Evolutionary conservation across 1,284 basidiomycete species (phyloP), one percentile per base, ranked within the genome.

Genomic region (Tausonia pullulans): DNA sequence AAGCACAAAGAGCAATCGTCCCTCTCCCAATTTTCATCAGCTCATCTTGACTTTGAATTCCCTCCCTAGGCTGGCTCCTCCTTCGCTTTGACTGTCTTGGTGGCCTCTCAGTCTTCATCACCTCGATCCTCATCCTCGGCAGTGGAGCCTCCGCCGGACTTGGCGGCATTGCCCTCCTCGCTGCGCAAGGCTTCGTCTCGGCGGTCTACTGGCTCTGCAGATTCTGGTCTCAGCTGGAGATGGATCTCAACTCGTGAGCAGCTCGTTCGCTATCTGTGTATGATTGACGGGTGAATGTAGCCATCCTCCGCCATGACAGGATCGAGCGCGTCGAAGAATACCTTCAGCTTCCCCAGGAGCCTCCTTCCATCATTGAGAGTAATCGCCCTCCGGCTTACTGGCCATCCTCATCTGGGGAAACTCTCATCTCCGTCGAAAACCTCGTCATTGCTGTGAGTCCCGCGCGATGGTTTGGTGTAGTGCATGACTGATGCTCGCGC

Each of bases 261-360:
- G 27, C 27, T 27, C 27, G 27, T 27, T 27, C 27, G 27, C 27
- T 27, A 27, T 27, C 27, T 27, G 27, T 27, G 27, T 27, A 27
- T 27, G 2, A 27, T 27, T 27, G 1, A 27, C 27, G 27, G 27
- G 27, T 27, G 27, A 27, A 2, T 27, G 1, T 27, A 27, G 27
- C 27, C 27, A 27, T 27, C 2, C 2, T 27, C 27, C 27, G 27
- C 27, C 27, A 27, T 27, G 73, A 74, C 69, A 72, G 70, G 6
- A 87, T 95, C 5, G 93, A 96, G 75, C 86, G 92, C 65, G 81
- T 94, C 6, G 83, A 88, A 4, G 92, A 95, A 77, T 95, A 94
- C 72, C 82, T 94, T 16, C 82, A 87, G 61, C 79, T 94, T n/a
- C 87, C 89, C 0, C 87, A 89, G 71, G 92, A 94, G 72, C 84